phyloP scores from a whole-genome alignment of 192 early-diverging fungal species.

The Umbelopsis vinacea region DNA sequence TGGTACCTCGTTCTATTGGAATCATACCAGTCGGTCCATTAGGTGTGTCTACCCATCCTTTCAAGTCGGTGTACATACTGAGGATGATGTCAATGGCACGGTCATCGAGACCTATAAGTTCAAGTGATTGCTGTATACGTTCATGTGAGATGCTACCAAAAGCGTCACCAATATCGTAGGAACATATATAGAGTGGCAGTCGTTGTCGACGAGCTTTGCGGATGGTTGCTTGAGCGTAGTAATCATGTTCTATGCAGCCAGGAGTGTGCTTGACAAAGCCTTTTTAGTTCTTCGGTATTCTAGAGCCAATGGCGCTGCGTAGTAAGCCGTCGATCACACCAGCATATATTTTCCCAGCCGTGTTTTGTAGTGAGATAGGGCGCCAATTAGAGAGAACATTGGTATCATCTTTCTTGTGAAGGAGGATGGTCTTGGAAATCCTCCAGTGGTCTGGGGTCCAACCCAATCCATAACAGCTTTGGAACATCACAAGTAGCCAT shows the following conservation, averaged over 20 bases:
- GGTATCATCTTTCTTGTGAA: background rate
- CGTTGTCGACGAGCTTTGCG: background rate
- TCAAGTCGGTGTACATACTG: too few relatives aligned
- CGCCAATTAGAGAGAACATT: background rate
- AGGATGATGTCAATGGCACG: too few relatives aligned
- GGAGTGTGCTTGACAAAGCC: constrained; percentile 5
- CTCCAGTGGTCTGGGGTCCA: background rate
- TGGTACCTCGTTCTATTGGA: too few relatives aligned
- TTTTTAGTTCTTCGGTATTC: background rate
- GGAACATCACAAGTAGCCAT: background rate
- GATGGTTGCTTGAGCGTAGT: background rate
- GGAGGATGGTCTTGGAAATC: background rate
- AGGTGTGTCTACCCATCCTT: too few relatives aligned
- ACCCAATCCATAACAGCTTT: background rate
- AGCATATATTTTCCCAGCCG: constrained; percentile 1
- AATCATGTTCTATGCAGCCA: background rate
- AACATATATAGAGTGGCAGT: background rate
- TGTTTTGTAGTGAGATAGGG: background rate
- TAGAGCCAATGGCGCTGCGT: background rate
- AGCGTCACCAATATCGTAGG: background rate
- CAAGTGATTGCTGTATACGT: too few relatives aligned
- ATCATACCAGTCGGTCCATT: too few relatives aligned
- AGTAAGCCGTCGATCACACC: background rate
- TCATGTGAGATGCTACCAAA: too few relatives aligned
- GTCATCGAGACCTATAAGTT: too few relatives aligned